Conservation (phyloP, 1,139 yeast genomes). For the Pichia sp. region DNA sequence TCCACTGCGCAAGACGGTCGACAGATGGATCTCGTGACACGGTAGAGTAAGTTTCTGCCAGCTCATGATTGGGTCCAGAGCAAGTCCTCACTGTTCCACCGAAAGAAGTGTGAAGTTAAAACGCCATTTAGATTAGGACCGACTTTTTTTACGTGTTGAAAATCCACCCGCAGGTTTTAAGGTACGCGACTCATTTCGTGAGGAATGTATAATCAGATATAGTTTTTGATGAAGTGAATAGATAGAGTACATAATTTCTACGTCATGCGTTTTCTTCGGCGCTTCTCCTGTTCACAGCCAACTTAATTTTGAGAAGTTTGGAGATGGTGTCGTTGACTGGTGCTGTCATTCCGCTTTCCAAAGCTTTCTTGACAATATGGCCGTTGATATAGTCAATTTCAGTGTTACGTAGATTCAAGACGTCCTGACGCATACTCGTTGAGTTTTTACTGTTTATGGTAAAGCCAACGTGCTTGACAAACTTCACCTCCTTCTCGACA, state of each 20-base stretch:
- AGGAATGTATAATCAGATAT: no score
- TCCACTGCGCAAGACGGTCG: conserved; percentile 79
- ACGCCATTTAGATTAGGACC: background rate
- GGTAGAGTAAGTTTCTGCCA: conserved; percentile 18
- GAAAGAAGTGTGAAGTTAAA: background rate
- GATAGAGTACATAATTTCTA: background rate
- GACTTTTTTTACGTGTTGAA: background rate
- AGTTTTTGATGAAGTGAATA: no score
- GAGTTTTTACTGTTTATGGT: conserved; percentile 47
- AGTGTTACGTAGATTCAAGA: conserved; percentile 53
- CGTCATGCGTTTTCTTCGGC: conserved; percentile 3
- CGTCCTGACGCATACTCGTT: conserved; percentile 87
- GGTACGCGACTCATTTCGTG: no score
- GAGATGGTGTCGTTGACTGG: conserved; percentile 47
- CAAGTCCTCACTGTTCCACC: background rate
- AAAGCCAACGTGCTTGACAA: conserved; percentile 27
- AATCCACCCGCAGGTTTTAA: no score
- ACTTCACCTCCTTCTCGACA: conserved; percentile 31
- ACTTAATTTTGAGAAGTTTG: conserved; percentile 45
- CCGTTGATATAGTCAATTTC: conserved; percentile 85
- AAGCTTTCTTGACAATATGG: conserved; percentile 55
- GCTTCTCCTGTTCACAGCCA: conserved; percentile 23
- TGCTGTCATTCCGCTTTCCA: conserved; percentile 39
- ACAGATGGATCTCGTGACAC: conserved; percentile 51
- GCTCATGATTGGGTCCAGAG: conserved; percentile 2